A percentile compares a stretch with the other conserved stretches of the same genome.
These are phyloP conservation scores for Stentor roeselii DNA, from an alignment of 73 alveolate species.

Conservation along the genomic window DNA sequence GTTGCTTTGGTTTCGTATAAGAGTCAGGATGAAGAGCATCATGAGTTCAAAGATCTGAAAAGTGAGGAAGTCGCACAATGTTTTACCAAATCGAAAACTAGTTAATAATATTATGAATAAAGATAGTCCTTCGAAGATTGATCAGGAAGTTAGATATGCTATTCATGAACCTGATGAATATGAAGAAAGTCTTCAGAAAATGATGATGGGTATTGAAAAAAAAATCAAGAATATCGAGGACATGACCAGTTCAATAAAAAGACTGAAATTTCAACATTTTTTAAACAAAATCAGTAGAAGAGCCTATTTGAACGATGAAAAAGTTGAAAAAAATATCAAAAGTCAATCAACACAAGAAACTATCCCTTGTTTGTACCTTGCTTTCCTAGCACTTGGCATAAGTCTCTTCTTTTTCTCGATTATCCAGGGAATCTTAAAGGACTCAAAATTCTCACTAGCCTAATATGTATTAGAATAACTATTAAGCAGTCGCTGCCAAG, in stretches of 20 bases:
- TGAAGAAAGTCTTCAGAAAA: neutral
- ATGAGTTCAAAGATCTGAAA: neutral
- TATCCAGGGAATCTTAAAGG: neutral
- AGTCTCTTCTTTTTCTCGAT: neutral
- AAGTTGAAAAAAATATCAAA: neutral
- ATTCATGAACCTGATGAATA: neutral
- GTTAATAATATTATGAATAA: too few relatives aligned
- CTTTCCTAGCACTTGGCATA: neutral
- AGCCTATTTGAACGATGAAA: too few relatives aligned
- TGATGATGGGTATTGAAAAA: neutral
- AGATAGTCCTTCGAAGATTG: too few relatives aligned
- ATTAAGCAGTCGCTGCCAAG: conserved; percentile 21
- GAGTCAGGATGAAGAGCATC: neutral
- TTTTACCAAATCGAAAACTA: neutral
- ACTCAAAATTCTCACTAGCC: neutral
- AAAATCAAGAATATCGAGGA: neutral
- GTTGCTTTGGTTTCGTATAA: neutral
- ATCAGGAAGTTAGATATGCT: too few relatives aligned
- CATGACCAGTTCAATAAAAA: neutral
- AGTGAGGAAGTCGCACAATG: neutral
- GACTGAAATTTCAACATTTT: neutral
- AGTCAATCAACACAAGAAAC: neutral
- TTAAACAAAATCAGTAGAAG: neutral
- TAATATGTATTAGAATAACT: too few relatives aligned
- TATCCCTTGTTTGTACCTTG: neutral